Base-by-base conservation (phyloP, 257 asterid genomes). In the Plectranthus barbatus region DNA sequence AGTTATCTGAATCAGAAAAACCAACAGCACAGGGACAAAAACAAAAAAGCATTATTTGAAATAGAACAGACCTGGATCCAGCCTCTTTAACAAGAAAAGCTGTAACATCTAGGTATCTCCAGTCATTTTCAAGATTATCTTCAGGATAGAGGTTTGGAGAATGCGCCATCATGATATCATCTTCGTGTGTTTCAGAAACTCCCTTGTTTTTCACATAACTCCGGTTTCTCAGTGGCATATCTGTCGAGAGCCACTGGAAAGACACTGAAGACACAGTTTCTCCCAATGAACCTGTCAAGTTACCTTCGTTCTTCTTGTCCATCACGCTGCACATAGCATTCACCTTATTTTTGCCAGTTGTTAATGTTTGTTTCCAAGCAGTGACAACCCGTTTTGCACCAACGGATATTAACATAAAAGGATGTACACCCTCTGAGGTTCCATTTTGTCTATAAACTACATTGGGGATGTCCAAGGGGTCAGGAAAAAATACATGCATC, bases 331-430 rank as follows among this genome's bases (percentile, higher is more conserved):
- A 60, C 12, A 48, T 56, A 68, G 73, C 60, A 34, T 59, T 77
- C 64, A 20, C 61, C 67, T 67, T 73, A 63, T 63, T 74, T 65
- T 79, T 68, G 62, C 60, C 63, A 53, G 55, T 57, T 19, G 36
- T 68, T 69, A 65, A 57, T 60, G 74, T 76, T 70, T 75, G 87
- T 71, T 83, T 88, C 99, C 99, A 92, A 74, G 87, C 96, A 68
- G 99, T 86, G 61, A 89, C 82, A 56, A 92, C 99, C 76, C 95
- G 82, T 74, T 92, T 92, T 68, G 99, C 94, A 72, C 99, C 97
- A 67, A 92, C 99, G 58, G 99, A 92, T 69, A 92, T 78, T 60
- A 92, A 79, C 57, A 92, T 76, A 34, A 49, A 76, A 55, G 81
- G 82, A 68, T 80, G 86, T 46, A 49, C 69, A 67, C 71, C 81